Conservation (phyloP, 1,284 basidiomycete species). For the Puccinia coronata region DNA sequence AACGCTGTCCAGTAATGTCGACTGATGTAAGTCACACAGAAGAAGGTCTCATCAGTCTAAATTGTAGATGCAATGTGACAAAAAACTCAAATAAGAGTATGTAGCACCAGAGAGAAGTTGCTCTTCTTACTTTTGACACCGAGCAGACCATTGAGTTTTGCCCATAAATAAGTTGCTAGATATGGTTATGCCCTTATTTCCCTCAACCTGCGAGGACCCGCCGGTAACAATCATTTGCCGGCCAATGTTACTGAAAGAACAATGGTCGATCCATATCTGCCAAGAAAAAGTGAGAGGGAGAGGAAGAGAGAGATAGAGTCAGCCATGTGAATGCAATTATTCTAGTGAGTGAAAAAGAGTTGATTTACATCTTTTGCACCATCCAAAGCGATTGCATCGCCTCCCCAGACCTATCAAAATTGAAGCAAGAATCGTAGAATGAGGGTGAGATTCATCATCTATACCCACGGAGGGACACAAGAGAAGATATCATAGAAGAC, state of each 20-base stretch:
- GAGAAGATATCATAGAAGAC: not conserved
- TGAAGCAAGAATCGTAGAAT: not conserved
- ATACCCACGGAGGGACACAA: too few relatives aligned
- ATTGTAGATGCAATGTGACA: not conserved
- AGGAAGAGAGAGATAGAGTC: too few relatives aligned
- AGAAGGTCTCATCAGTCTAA: not conserved
- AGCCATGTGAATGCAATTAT: not conserved
- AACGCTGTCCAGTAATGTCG: constrained; percentile 38
- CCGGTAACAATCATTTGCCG: constrained; percentile 40
- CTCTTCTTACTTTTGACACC: constrained; percentile 11
- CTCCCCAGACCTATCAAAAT: constrained; percentile 43
- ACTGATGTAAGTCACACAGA: not conserved
- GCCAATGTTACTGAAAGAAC: constrained; percentile 38
- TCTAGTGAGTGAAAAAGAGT: not conserved
- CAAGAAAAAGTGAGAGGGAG: not conserved
- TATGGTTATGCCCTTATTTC: not conserved
- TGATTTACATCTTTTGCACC: constrained; percentile 14
- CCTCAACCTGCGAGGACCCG: not conserved
- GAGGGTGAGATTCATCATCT: not conserved
- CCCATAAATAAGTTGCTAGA: constrained; percentile 33
- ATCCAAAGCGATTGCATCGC: constrained; percentile 40
- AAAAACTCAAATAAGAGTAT: not conserved
- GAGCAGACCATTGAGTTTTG: constrained; percentile 29
- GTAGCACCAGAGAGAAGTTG: not conserved
- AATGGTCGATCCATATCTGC: constrained; percentile 47